These are phyloP conservation scores for Cutaneotrichosporon sp. DNA, from an alignment of 1,284 basidiomycete genomes.

Conservation along the genomic window DNA sequence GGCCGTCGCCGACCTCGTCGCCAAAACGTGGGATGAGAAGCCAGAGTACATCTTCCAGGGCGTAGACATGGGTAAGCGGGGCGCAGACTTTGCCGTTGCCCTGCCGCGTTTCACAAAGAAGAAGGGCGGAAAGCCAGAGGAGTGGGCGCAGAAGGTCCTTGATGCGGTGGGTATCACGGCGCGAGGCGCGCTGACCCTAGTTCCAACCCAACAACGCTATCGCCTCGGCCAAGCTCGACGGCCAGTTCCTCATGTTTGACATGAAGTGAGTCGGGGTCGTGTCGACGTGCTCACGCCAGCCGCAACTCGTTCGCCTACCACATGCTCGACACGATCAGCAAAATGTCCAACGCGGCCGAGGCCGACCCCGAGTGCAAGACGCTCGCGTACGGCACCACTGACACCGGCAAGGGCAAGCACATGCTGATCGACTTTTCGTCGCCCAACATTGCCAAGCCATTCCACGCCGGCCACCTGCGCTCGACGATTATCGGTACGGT, in stretches of 20 bases:
- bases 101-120: slow-evolving; percentile 77
- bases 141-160: slow-evolving; percentile 68
- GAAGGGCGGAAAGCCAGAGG: slow-evolving; percentile 62
- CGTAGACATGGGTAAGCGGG: slow-evolving; percentile 83
- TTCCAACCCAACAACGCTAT: slow-evolving; percentile 54
- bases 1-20: slow-evolving; percentile 72
- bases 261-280: slow-evolving; percentile 51
- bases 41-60: slow-evolving; percentile 72
- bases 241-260: slow-evolving; percentile 77
- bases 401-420: slow-evolving; percentile 67
- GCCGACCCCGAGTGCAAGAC: slow-evolving; percentile 45
- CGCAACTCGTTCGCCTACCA: slow-evolving; percentile 60
- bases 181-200: slow-evolving; percentile 22
- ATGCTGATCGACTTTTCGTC: slow-evolving; percentile 78
- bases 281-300: slow-evolving; percentile 26
- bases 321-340: slow-evolving; percentile 76
- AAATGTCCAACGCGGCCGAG: slow-evolving; percentile 52
- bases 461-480: slow-evolving; percentile 95
- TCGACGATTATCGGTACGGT: slow-evolving; percentile 98
- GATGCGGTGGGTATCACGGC: slow-evolving; percentile 57
- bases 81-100: slow-evolving; percentile 85
- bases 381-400: slow-evolving; percentile 66
- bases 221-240: slow-evolving; percentile 56
- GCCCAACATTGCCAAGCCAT: slow-evolving; percentile 97
- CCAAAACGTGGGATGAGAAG: slow-evolving; percentile 63